Conservation (phyloP, 2,329 filamentous ascomycete species). For the Venturiaceae sp. region DNA sequence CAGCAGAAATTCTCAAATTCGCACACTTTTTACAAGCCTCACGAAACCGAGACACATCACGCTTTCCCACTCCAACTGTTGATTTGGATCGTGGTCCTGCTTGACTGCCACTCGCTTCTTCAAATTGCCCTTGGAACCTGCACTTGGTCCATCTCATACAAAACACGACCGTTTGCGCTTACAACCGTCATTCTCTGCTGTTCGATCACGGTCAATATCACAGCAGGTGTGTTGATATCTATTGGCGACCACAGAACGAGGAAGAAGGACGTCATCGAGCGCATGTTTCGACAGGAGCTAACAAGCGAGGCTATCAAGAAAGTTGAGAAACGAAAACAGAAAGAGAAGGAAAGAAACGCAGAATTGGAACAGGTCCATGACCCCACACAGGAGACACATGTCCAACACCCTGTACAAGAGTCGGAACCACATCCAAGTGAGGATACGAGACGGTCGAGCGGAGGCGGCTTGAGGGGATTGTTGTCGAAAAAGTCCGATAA, state of each 20-base stretch:
- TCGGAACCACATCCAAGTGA: not conserved
- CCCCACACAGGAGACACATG: not conserved
- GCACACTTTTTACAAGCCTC: conserved; percentile 82
- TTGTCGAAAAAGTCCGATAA: not conserved
- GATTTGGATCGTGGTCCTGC: conserved; percentile 65
- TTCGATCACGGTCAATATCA: conserved; percentile 69
- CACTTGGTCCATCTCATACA: conserved; percentile 71
- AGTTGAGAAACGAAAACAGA: conserved; percentile 35
- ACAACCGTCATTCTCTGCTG: conserved; percentile 75
- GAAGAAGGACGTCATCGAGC: conserved; percentile 77
- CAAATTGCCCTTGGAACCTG: conserved; percentile 71
- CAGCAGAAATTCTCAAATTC: conserved; percentile 71
- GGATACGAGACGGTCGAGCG: not conserved
- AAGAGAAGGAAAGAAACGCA: not conserved
- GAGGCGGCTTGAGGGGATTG: not conserved
- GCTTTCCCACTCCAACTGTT: conserved; percentile 69
- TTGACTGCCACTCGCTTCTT: conserved; percentile 70
- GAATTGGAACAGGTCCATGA: not conserved
- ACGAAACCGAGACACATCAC: conserved; percentile 73
- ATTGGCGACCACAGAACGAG: conserved; percentile 67
- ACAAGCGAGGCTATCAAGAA: conserved; percentile 56
- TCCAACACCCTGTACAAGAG: not conserved
- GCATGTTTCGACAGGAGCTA: conserved; percentile 66
- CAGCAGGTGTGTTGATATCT: conserved; percentile 65
- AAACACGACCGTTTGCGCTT: conserved; percentile 57